Conservation (phyloP, 352 stramenopile genomes). For the Phytophthora pisi region DNA sequence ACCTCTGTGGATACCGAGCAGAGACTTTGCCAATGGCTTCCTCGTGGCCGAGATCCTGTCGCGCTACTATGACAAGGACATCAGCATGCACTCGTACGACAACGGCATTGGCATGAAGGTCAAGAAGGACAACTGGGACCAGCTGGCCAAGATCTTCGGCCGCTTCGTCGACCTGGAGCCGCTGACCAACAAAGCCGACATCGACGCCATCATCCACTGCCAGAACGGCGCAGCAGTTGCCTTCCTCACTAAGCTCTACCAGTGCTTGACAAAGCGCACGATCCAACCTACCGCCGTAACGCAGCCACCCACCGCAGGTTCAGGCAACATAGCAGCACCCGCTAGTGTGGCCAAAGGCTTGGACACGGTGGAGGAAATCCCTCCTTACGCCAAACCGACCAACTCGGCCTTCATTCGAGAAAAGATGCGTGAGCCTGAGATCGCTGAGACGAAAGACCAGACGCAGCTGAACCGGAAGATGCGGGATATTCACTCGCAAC, state of each 20-base stretch:
- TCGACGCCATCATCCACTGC: slow-evolving; percentile 90
- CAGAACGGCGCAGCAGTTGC: slow-evolving; percentile 85
- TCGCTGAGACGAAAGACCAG: slow-evolving; percentile 78
- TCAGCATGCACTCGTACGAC: slow-evolving; percentile 94
- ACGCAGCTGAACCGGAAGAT: slow-evolving; percentile 70
- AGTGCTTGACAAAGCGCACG: slow-evolving; percentile 89
- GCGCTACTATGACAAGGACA: slow-evolving; percentile 92
- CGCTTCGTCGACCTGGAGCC: slow-evolving; percentile 77
- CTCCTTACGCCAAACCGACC: slow-evolving; percentile 86
- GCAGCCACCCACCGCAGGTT: slow-evolving; percentile 15
- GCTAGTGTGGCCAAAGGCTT: slow-evolving; percentile 34
- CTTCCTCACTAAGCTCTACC: slow-evolving; percentile 90
- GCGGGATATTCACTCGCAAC: slow-evolving; percentile 61
- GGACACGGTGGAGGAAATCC: slow-evolving; percentile 51
- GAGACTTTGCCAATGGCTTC: slow-evolving; percentile 92
- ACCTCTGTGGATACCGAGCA: slow-evolving; percentile 11
- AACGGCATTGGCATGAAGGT: slow-evolving; percentile 91
- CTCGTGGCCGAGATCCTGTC: slow-evolving; percentile 92
- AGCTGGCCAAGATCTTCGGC: slow-evolving; percentile 81
- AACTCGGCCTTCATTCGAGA: slow-evolving; percentile 84
- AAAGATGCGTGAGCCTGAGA: slow-evolving; percentile 76
- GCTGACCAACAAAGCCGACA: slow-evolving; percentile 53
- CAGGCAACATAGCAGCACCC: slow-evolving; percentile 14
- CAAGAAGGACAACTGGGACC: slow-evolving; percentile 94
- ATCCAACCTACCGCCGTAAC: slow-evolving; percentile 65